phyloP scores from a whole-genome alignment of 305 asterid species.

The Rubia occidens region DNA sequence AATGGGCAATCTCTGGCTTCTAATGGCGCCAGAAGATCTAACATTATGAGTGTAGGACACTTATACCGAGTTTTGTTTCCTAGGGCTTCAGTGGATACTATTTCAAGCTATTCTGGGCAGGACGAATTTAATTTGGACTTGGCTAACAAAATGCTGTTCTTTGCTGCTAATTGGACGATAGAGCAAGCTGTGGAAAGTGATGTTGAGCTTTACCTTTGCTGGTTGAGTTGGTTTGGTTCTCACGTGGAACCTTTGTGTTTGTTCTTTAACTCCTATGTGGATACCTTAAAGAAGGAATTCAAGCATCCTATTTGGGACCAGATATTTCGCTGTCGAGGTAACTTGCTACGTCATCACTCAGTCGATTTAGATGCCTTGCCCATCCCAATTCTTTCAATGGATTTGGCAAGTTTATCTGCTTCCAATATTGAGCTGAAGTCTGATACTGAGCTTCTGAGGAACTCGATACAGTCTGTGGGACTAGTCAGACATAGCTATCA shows the following conservation, averaged over 20 bases:
- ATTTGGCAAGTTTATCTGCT: conserved; percentile 31
- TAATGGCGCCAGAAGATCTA: conserved; percentile 29
- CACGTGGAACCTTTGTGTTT: conserved; percentile 39
- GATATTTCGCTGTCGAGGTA: conserved; percentile 36
- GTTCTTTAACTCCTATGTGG: conserved; percentile 40
- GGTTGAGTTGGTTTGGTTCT: conserved; percentile 71
- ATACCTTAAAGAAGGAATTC: conserved; percentile 44
- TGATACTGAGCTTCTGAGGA: conserved; percentile 30
- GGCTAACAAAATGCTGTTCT: conserved; percentile 42
- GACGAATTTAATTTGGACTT: conserved; percentile 33
- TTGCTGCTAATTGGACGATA: conserved; percentile 87
- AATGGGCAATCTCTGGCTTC: conserved; percentile 28
- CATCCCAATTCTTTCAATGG: conserved; percentile 49
- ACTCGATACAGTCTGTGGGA: conserved; percentile 43
- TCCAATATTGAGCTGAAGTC: conserved; percentile 33
- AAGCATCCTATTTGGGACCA: conserved; percentile 68
- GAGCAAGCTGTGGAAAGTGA: conserved; percentile 83
- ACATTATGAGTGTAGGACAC: conserved; percentile 41
- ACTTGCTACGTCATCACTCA: conserved; percentile 32
- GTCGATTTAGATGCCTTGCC: conserved; percentile 24
- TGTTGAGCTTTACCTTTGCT: conserved; percentile 48
- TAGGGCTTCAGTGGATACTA: conserved; percentile 21
- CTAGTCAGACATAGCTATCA: conserved; percentile 56
- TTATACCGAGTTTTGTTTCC: conserved; percentile 43
- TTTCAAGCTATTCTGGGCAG: conserved; percentile 21